phyloP scores from a whole-genome alignment of 257 asterid genomes.

The Osmanthus fragrans region DNA sequence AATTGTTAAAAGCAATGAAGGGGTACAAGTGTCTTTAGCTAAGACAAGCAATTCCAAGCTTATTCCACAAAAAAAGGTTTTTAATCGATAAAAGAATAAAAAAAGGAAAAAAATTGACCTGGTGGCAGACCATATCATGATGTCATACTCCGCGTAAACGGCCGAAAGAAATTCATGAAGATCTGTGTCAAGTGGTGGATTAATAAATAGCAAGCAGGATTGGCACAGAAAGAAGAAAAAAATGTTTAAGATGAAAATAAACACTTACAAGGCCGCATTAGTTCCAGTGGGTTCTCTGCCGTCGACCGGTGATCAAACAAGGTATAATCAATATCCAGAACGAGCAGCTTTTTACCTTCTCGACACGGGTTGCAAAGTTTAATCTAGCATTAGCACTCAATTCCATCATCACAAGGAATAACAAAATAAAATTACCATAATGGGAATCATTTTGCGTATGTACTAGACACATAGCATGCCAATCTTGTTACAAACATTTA shows the following conservation, averaged over 20 bases:
- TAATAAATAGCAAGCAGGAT: constrained; percentile 8
- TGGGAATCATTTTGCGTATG: neutral
- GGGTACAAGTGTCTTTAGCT: neutral
- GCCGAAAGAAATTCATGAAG: constrained; percentile 97
- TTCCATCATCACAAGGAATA: constrained; percentile 6
- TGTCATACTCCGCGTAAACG: constrained; percentile 87
- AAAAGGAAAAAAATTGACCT: neutral
- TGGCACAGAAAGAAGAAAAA: constrained; percentile 11
- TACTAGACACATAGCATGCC: neutral
- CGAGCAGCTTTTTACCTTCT: constrained; percentile 89
- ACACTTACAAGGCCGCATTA: constrained; percentile 94
- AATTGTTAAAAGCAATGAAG: neutral
- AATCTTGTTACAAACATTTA: neutral
- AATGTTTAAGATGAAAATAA: constrained; percentile 5
- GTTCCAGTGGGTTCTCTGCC: constrained; percentile 89
- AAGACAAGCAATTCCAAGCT: neutral
- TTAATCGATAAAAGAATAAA: neutral
- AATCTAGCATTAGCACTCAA: constrained; percentile 50
- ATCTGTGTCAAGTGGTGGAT: constrained; percentile 44
- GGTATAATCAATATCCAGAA: constrained; percentile 90
- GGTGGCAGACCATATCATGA: constrained; percentile 81
- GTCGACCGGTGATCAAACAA: constrained; percentile 92
- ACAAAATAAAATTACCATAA: neutral
- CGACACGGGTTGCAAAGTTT: constrained; percentile 85
- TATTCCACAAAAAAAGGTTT: neutral